A percentile compares a stretch with the other conserved stretches of the same genome.
Evolutionary conservation across 805 yeast species (phyloP).

Genomic region (Hanseniaspora jakobsenii): DNA sequence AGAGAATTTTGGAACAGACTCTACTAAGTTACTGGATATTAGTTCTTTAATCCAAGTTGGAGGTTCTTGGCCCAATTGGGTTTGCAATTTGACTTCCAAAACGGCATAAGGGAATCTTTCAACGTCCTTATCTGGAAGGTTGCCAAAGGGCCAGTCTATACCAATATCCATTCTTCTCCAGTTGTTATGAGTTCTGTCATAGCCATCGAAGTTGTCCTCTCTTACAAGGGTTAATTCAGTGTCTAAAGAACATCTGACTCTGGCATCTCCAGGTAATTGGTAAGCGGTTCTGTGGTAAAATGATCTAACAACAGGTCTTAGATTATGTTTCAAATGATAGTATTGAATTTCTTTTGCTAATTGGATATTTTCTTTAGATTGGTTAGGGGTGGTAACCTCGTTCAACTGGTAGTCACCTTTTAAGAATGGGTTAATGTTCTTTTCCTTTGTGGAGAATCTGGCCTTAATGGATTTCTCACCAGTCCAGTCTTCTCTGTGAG

Average conservation of each 20-base stretch:
- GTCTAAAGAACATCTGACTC: slow-evolving; percentile 95
- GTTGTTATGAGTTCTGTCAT: slow-evolving; percentile 76
- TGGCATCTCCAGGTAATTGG: slow-evolving; percentile 98
- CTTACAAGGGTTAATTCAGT: slow-evolving; percentile 95
- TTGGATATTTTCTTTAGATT: slow-evolving; percentile 61
- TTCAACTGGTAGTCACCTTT: slow-evolving; percentile 63
- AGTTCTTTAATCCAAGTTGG: slow-evolving; percentile 94
- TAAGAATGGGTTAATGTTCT: slow-evolving; percentile 73
- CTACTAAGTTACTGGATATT: slow-evolving; percentile 84
- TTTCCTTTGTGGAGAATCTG: slow-evolving; percentile 84
- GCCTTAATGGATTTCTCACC: slow-evolving; percentile 99
- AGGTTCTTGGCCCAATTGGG: slow-evolving; percentile 97
- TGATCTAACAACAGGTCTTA: slow-evolving; percentile 90
- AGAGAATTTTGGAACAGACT: slow-evolving; percentile 95
- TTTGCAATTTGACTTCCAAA: slow-evolving; percentile 90
- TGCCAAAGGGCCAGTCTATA: slow-evolving; percentile 87
- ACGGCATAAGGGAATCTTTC: slow-evolving; percentile 97
- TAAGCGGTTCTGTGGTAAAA: slow-evolving; percentile 97
- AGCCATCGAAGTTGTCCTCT: slow-evolving; percentile 92
- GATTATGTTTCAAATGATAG: slow-evolving; percentile 65
- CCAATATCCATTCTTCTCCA: slow-evolving; percentile 99
- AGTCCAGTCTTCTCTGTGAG: slow-evolving; percentile 99
- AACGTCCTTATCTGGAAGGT: slow-evolving; percentile 70
- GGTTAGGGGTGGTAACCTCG: slow-evolving; percentile 47
- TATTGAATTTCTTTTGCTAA: slow-evolving; percentile 90